phyloP scores from a whole-genome alignment of 1,284 basidiomycete genomes.

The Fomitopsis pinicola region DNA sequence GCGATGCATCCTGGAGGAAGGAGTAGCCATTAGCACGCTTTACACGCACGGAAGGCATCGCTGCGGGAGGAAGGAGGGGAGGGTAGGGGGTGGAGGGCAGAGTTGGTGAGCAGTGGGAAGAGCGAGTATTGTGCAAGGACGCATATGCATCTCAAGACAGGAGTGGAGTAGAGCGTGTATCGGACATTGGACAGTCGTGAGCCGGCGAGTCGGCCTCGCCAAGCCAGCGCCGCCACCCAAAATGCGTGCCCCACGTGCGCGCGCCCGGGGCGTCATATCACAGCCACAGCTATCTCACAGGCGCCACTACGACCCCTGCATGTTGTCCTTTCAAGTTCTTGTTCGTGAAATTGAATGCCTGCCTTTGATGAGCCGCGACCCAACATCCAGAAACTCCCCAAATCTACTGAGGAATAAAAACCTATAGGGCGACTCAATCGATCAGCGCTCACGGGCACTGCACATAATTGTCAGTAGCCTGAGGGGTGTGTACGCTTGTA shows the following conservation, averaged over 20 bases:
- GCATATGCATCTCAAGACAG: background rate
- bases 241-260: background rate
- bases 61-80: conserved; percentile 6
- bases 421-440: background rate
- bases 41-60: conserved; percentile 58
- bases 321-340: too few species aligned
- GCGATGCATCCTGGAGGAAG: conserved; percentile 28
- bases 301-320: too few species aligned
- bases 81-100: conserved; percentile 3
- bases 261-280: too few species aligned
- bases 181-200: background rate
- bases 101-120: conserved; percentile 1
- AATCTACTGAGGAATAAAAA: too few species aligned
- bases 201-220: background rate
- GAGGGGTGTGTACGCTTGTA: too few species aligned
- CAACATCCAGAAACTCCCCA: too few species aligned
- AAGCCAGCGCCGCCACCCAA: background rate
- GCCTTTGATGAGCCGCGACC: too few species aligned
- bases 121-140: background rate
- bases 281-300: too few species aligned
- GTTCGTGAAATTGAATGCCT: too few species aligned
- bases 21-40: conserved; percentile 37
- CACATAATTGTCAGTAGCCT: background rate
- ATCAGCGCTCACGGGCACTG: background rate
- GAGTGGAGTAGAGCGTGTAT: background rate